Evolutionary conservation across 345 rosid species (phyloP).

Genomic region (Corchorus capsularis): DNA sequence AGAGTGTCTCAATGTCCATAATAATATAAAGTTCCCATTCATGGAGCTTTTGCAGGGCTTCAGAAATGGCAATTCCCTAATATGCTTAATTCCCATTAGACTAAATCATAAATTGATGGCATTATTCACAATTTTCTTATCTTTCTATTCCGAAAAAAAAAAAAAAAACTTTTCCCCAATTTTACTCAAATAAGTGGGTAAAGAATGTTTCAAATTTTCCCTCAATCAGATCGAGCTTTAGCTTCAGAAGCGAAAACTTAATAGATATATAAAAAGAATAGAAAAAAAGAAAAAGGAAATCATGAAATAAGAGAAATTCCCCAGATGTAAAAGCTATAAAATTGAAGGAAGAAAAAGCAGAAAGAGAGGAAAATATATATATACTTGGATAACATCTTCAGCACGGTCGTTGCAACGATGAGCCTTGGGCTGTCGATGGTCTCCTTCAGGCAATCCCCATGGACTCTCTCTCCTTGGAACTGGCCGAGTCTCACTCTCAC

Average conservation of each 20-base stretch:
- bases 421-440: conserved; percentile 79
- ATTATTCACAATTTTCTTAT: neutral
- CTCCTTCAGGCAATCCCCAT: conserved; percentile 80
- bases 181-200: no score
- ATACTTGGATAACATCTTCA: conserved; percentile 87
- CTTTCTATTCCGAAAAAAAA: no score
- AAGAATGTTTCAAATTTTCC: no score
- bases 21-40: neutral
- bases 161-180: no score
- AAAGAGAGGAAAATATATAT: neutral
- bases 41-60: neutral
- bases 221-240: no score
- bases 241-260: no score
- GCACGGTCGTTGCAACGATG: conserved; percentile 95
- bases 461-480: conserved; percentile 96
- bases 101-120: neutral
- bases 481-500: conserved; percentile 87
- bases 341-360: neutral
- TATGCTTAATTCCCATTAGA: neutral
- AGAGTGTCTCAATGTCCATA: neutral
- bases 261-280: no score
- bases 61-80: neutral
- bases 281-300: no score
- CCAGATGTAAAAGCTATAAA: no score
- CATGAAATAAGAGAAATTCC: no score